phyloP scores from a whole-genome alignment of 495 filamentous ascomycete genomes.

The Bryoglossum gracile region DNA sequence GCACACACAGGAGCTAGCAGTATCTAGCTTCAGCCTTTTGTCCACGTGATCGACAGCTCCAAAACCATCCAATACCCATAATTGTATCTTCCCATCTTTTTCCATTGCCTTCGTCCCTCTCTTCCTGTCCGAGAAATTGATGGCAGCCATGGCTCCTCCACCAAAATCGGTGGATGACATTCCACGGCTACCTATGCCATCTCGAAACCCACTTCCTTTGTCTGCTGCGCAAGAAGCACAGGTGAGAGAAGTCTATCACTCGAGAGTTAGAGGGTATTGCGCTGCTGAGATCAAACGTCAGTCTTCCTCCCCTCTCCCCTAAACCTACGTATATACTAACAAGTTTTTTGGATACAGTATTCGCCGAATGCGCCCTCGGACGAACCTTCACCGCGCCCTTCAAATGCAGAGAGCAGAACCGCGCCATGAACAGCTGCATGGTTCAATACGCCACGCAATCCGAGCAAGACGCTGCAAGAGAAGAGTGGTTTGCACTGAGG shows the following conservation, averaged over 20 bases:
- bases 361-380: constrained; percentile 80
- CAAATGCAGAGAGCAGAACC: constrained; percentile 68
- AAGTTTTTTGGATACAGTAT: constrained; percentile 11
- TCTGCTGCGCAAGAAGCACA: constrained; percentile 86
- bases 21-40: background rate
- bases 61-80: constrained; percentile 10
- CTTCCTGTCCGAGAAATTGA: background rate
- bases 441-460: constrained; percentile 69
- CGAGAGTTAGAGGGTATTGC: constrained; percentile 71
- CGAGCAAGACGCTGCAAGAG: constrained; percentile 80
- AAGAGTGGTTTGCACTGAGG: constrained; percentile 82
- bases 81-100: constrained; percentile 1
- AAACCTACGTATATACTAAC: background rate
- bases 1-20: background rate
- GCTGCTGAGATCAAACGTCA: constrained; percentile 68
- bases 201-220: constrained; percentile 82
- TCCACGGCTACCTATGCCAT: constrained; percentile 45
- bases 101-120: background rate
- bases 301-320: constrained; percentile 3
- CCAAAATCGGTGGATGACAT: constrained; percentile 12
- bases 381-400: constrained; percentile 82
- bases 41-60: too few species aligned
- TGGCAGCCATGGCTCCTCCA: constrained; percentile 24
- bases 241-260: constrained; percentile 85
- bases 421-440: constrained; percentile 93